A percentile compares a stretch with the other conserved stretches of the same genome.
Conservation (phyloP, 495 filamentous ascomycete genomes). For the Melanomma pulvis-pyrius region DNA sequence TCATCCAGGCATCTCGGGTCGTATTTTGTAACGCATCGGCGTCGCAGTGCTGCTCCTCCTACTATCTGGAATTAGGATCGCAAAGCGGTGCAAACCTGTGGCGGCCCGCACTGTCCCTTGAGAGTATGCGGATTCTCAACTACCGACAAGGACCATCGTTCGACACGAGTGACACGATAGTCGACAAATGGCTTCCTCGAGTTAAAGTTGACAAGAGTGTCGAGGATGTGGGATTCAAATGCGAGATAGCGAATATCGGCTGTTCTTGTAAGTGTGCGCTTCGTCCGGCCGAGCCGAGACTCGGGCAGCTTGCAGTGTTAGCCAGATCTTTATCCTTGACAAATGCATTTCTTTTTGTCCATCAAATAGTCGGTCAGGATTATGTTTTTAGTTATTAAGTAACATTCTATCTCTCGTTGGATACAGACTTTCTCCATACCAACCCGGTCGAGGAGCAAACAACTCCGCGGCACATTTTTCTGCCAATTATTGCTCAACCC, state of each 20-base stretch:
- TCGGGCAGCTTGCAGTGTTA: slow-evolving; percentile 1
- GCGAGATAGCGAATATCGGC: neutral
- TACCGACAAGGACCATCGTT: neutral
- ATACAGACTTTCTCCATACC: too few species aligned
- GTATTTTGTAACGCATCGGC: neutral
- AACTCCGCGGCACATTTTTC: too few species aligned
- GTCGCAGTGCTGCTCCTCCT: neutral
- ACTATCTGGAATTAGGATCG: neutral
- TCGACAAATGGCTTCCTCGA: neutral
- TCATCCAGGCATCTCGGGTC: neutral
- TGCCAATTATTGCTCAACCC: too few species aligned
- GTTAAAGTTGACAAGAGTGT: neutral
- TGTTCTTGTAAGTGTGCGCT: slow-evolving; percentile 11
- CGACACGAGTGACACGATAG: neutral
- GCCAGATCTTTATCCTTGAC: neutral
- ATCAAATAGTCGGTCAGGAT: neutral
- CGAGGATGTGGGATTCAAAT: neutral
- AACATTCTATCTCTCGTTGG: too few species aligned
- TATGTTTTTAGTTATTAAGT: too few species aligned
- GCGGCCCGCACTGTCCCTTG: neutral
- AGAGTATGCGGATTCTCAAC: neutral
- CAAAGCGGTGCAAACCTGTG: neutral
- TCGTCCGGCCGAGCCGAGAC: slow-evolving; percentile 14
- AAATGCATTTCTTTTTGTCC: neutral
- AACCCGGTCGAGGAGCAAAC: too few species aligned